Evolutionary conservation across 805 yeast species (phyloP), one percentile per base, ranked within the genome.

Genomic region (Schwanniomyces vanrijiae): DNA sequence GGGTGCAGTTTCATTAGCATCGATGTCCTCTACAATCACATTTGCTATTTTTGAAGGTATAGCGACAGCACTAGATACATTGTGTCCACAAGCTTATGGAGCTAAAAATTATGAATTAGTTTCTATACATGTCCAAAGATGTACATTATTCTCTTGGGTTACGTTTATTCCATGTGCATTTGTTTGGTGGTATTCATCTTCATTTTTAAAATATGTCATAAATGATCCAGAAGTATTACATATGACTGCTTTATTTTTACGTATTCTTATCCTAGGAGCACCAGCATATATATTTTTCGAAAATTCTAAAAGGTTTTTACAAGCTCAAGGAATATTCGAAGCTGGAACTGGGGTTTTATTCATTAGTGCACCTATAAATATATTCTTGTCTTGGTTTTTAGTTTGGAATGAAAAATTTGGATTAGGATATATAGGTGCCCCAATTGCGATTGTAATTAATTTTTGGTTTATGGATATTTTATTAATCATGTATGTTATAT

Each of bases 261-360:
- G 75, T 33, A 50, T 71, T 9, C 46, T 72, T 42, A 66, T 67
- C 3, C 33, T 59, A 1, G 77, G 77, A 2, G 77, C 70, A 4
- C 78, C 78, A 3, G 73, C 68, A 1, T 73, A 73, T 53, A 72
- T 73, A 10, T 65, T 71, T 40, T 73, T 73, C 54, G 77, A 73
- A 47, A 61, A 63, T 53, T 63, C 62, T 21, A 73, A 73, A 45
- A 53, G 78, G 20, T 73, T 72, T 42, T 56, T 73, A 42, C 78
- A 73, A 53, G 75, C 77, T 0, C 78, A 73, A 53, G 77, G 78
- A 7, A 73, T 73, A 25, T 73, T 73, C 51, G 77, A 73, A 55
- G 78, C 77, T 5, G 75, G 77, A 10, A 73, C 77, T 7, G 75
- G 76, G 1, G 67, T 73, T 13, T 56, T 73, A 11, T 61, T 73